These are phyloP conservation scores for Fomes fomentarius DNA, from an alignment of 1,284 basidiomycete species.

Conservation along the genomic window DNA sequence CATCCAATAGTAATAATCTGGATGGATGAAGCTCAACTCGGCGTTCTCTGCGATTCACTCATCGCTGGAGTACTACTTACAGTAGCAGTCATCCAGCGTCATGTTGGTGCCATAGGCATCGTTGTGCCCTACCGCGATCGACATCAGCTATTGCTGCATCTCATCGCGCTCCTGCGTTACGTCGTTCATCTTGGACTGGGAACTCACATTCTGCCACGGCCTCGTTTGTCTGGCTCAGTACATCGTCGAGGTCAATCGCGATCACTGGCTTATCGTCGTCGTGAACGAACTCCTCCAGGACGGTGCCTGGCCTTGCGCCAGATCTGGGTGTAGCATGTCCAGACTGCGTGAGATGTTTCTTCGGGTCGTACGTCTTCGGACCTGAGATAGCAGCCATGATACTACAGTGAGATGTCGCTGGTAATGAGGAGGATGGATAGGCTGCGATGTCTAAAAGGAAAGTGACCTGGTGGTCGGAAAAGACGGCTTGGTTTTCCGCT, in stretches of 20 bases:
- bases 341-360: conserved; percentile 13
- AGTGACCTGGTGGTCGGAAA: too few relatives aligned
- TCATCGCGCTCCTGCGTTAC: too few relatives aligned
- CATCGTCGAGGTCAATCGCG: conserved; percentile 80
- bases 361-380: conserved; percentile 4
- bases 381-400: conserved; percentile 12
- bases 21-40: not conserved
- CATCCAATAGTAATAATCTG: conserved; percentile 74
- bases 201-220: conserved; percentile 66
- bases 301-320: conserved; percentile 14
- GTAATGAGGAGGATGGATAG: too few relatives aligned
- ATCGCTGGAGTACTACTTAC: conserved; percentile 40
- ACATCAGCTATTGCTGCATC: conserved; percentile 1
- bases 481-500: too few relatives aligned
- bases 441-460: too few relatives aligned
- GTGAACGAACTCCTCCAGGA: conserved; percentile 17
- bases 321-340: conserved; percentile 19
- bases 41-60: not conserved
- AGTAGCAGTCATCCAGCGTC: conserved; percentile 63
- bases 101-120: conserved; percentile 58
- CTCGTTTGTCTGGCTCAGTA: conserved; percentile 70
- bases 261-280: conserved; percentile 46
- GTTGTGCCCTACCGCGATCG: conserved; percentile 66
- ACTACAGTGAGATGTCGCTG: too few relatives aligned
- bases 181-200: too few relatives aligned